Evolutionary conservation across 495 filamentous ascomycete genomes (phyloP), one percentile per base, ranked within the genome.

Genomic region (Aspergillus indologenus): DNA sequence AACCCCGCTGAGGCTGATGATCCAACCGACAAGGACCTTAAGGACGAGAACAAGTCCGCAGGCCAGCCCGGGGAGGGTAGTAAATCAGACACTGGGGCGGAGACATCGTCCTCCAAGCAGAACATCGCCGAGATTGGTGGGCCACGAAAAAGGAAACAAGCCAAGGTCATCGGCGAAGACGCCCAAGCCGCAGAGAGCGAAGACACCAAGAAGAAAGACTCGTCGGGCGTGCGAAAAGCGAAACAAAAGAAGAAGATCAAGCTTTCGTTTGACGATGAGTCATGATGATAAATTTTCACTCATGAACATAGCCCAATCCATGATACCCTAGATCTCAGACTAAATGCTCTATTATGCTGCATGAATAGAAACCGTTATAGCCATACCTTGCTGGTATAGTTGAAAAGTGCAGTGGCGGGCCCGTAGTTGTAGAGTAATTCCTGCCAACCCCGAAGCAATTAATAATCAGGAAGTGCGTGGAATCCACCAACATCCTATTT

Each of bases 171-270:
- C 53, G 68, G 68, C 14, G 73, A 72, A 21, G 74, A 77, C 1
- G 61, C 66, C 17, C 51, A 60, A n/a, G 56, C 63, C 23, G 60
- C 46, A 18, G 69, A 71, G 52, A 45, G 53, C 12, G 65, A 73
- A 42, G 61, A 69, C 26, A 51, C 53, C 5, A 60, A 53, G 24
- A 62, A 63, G 48, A 69, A 72, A 43, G 66, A 65, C 15, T 50
- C 64, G 22, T 50, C 64, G 22, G 61, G 57, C 23, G 24, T 62
- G 24, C 69, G 67, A 22, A 77, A 78, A 61, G 58, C 71, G 8
- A 79, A 73, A 48, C 66, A 67, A 61, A 79, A 68, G 54, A 79
- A 78, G 70, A 77, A 80, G 61, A 75, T 75, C 61, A 78, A 79
- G 65, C 67, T 79, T 15, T 76, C 74, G 12, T 76, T 79, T 58